Conservation (phyloP, 1,284 basidiomycete species). For the Rhodotorula sp. region DNA sequence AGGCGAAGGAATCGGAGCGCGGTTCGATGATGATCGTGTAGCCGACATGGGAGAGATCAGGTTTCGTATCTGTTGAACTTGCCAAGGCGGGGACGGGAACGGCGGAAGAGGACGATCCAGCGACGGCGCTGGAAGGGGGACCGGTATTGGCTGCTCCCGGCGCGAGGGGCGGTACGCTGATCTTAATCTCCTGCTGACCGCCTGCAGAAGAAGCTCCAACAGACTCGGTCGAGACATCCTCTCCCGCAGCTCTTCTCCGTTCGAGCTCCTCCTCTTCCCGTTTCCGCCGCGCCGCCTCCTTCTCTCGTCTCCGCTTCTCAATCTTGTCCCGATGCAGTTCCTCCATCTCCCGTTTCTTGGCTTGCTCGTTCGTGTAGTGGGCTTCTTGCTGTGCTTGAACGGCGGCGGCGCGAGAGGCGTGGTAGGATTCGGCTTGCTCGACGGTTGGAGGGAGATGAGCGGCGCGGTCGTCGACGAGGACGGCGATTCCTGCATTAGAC, state of each 20-base stretch:
- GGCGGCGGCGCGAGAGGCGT: conserved; percentile 53
- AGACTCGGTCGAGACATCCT: conserved; percentile 50
- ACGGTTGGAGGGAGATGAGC: conserved; percentile 63
- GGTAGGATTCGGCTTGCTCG: conserved; percentile 41
- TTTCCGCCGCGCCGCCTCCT: conserved; percentile 50
- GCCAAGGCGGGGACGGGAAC: conserved; percentile 34
- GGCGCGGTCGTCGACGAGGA: conserved; percentile 70
- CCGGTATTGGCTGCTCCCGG: conserved; percentile 25
- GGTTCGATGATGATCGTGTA: conserved; percentile 55
- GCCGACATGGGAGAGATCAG: conserved; percentile 31
- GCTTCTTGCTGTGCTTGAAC: conserved; percentile 57
- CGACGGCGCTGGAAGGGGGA: background rate
- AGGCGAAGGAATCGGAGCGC: conserved; percentile 60
- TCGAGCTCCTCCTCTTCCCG: conserved; percentile 50
- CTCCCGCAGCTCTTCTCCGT: background rate
- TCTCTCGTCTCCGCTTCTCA: conserved; percentile 57
- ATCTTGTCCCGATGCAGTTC: conserved; percentile 51
- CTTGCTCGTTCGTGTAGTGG: conserved; percentile 52
- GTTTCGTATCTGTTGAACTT: background rate
- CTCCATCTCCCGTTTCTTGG: conserved; percentile 50
- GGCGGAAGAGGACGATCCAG: background rate
- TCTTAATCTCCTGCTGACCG: conserved; percentile 45
- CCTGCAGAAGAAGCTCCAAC: background rate
- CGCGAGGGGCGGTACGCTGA: conserved; percentile 35
- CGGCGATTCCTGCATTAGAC: conserved; percentile 64